Conservation (phyloP, 2,329 filamentous ascomycete genomes). For the Fusarium oligoseptatum region DNA sequence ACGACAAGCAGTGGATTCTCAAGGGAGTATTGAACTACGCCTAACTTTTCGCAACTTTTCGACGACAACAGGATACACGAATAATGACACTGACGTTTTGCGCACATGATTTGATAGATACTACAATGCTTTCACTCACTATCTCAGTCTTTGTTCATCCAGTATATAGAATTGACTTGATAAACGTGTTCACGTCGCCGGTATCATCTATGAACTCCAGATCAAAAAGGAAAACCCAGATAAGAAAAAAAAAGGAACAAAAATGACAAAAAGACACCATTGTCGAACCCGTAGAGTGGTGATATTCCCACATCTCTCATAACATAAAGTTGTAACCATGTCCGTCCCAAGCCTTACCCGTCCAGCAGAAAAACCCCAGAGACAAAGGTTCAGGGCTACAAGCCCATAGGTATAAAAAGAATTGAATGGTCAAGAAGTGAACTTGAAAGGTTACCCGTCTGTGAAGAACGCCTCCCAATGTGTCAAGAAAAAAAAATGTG, state of each 20-base stretch:
- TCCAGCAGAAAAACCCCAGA: conserved; percentile 18
- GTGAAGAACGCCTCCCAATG: conserved; percentile 22
- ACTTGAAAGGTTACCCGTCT: conserved; percentile 10
- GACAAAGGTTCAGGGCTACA: conserved; percentile 2
- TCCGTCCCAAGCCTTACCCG: conserved; percentile 9
- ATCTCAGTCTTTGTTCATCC: conserved; percentile 21
- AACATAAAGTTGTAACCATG: conserved; percentile 7
- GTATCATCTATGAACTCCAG: conserved; percentile 45
- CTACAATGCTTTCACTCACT: neutral
- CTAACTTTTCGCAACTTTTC: conserved; percentile 9
- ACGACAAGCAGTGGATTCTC: conserved; percentile 72
- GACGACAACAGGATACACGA: conserved; percentile 16
- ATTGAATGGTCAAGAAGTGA: conserved; percentile 25
- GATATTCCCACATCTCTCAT: conserved; percentile 25
- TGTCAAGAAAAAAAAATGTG: conserved; percentile 3
- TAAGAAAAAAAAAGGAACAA: conserved; percentile 11
- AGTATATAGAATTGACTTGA: conserved; percentile 31
- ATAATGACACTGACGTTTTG: conserved; percentile 31
- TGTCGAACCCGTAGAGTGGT: conserved; percentile 15
- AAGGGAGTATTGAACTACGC: conserved; percentile 64
- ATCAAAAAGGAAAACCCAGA: conserved; percentile 9
- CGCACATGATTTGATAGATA: conserved; percentile 1
- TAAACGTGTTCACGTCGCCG: conserved; percentile 43
- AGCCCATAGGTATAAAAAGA: conserved; percentile 33
- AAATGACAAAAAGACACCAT: conserved; percentile 6